A percentile compares a stretch with the other conserved stretches of the same genome.
phyloP scores from a whole-genome alignment of 768 basidiomycete species.

The Pulveroboletus sp. region DNA sequence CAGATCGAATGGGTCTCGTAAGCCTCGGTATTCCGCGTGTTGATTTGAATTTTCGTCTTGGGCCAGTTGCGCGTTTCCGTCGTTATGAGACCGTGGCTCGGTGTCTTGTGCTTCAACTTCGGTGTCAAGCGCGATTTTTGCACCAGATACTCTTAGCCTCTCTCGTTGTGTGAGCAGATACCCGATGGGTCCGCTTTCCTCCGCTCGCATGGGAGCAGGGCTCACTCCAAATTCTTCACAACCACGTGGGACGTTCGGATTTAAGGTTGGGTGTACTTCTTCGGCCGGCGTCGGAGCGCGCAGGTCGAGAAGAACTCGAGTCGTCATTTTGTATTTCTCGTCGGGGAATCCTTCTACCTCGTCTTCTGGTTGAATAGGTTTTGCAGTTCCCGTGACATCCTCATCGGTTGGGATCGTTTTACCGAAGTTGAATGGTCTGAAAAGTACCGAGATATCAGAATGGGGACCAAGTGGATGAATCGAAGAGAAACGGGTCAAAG shows the following conservation, averaged over 20 bases:
- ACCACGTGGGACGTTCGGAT: constrained; percentile 11
- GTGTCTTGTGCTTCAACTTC: neutral
- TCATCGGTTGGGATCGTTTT: constrained; percentile 31
- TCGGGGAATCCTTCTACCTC: constrained; percentile 16
- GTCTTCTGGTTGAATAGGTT: constrained; percentile 10
- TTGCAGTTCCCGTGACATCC: constrained; percentile 23
- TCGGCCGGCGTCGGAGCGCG: constrained; percentile 8
- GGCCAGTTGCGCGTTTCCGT: neutral
- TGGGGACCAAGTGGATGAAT: neutral
- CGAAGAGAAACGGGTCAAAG: neutral
- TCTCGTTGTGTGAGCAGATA: constrained; percentile 28
- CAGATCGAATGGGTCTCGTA: neutral
- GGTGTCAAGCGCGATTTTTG: neutral
- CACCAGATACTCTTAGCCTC: constrained; percentile 14
- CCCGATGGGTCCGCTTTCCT: constrained; percentile 11
- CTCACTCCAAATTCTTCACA: constrained; percentile 27
- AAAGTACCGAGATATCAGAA: constrained; percentile 3
- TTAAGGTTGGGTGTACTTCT: constrained; percentile 2
- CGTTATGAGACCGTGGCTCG: neutral
- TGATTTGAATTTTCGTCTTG: neutral
- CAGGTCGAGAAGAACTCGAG: constrained; percentile 13
- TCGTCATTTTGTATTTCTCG: constrained; percentile 7
- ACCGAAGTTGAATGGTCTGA: constrained; percentile 49
- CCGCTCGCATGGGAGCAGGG: constrained; percentile 17
- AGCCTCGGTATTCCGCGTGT: neutral